Evolutionary conservation across 352 stramenopile species (phyloP), one percentile per base, ranked within the genome.

Genomic region (Phytophthora megakarya): DNA sequence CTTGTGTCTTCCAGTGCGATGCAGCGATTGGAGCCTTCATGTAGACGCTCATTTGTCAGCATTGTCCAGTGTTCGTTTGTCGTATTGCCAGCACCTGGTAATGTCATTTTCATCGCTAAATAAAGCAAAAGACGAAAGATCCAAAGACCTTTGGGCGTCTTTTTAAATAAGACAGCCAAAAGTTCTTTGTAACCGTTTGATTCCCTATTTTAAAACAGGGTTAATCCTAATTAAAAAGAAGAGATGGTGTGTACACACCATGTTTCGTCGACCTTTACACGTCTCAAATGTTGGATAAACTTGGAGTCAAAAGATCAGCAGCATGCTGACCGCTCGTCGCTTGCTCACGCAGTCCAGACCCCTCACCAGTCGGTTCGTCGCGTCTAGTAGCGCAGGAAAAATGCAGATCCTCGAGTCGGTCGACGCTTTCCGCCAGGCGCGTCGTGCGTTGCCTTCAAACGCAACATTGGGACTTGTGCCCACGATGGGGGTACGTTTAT

Each of bases 401-500:
- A 71, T 84, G 56, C 66, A 89, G 61, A 70, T 92, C 26, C 64
- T 92, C 13, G 75, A 92, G 54, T 80, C 52, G 16, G 53, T 89
- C 42, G 61, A 77, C 2, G 67, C 73, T 40, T 92, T 92, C 71
- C 73, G 73, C 19, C 22, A 63, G 26, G 70, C 62, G 44, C 85
- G 85, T 11, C 70, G 65, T 22, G 57, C 76, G 30, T 68, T 96
- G 22, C 70, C 84, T 1, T 44, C 73, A 11, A 74, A 58, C 35
- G 73, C 81, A 16, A 90, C 75, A 8, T 68, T 99, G 44, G 98
- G 97, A 0, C 98, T 99, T 54, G 97, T 99, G 21, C 98, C 97
- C 10, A 99, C 98, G 1, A 99, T 99, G 97, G 98, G 98, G 65
- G 97, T 93, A 52, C 43, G 67, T 75, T 35, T n/a, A n/a, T n/a